Evolutionary conservation across 768 basidiomycete genomes (phyloP), one percentile per base, ranked within the genome.

Genomic region (Hygrocybe punicea): DNA sequence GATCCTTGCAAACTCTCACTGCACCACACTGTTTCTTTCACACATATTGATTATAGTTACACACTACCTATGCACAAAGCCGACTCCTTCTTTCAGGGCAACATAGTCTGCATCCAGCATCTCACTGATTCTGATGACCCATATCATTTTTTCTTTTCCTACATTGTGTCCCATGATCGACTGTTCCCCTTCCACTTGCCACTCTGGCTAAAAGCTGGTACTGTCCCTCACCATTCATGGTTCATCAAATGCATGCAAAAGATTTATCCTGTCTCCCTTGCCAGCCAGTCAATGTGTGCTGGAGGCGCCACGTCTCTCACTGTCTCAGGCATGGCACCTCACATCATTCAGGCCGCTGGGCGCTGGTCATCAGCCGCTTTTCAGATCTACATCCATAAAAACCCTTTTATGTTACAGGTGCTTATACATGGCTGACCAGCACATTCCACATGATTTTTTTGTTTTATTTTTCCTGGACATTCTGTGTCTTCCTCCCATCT

Each of bases 221-320:
- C 55, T 1, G 51, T 73, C 0, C 78, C 77, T 0, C 73, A 67
- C 0, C 61, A 69, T 0, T 19, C 2, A 56, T 80, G n/a, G n/a
- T n/a, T n/a, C n/a, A n/a, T n/a, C n/a, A n/a, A n/a, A n/a, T n/a
- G n/a, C n/a, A n/a, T n/a, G 0, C 63, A 55, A 2, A 5, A 11
- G 1, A 53, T 65, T 36, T 71, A 76, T 35, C 29, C 55, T 14
- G 16, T 51, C 6, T 42, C 54, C 39, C 55, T 45, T 29, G 64
- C 60, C 11, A 76, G 77, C 1, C 78, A 79, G 33, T 77, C 75
- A 0, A 39, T 77, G 42, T 66, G 72, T 8, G 63, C 75, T 0
- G 76, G 77, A 0, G 75, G 76, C 2, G 75, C 76, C 0, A 79
- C 76, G 0, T 50, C 53, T 4, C 64, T 73, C 1, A n/a, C n/a